Percentiles rank a stretch among this genome's conserved stretches.
Conservation (phyloP, 345 rosid species). For the Aquilaria yunnanensis region DNA sequence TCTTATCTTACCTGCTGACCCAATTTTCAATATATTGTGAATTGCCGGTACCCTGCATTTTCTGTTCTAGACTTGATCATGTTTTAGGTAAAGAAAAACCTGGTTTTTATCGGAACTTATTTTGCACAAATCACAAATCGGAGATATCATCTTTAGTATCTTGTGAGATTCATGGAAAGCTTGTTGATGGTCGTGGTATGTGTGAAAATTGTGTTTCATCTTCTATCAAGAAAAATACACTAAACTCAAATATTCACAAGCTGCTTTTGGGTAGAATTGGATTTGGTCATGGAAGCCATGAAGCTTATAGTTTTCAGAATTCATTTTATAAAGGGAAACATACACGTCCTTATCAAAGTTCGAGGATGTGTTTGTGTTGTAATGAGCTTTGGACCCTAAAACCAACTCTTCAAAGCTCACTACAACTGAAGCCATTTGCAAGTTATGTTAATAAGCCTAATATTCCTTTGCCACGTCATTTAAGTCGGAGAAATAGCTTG, state of each 20-base stretch:
- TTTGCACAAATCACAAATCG: slow-evolving; percentile 56
- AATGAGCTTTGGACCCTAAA: slow-evolving; percentile 43
- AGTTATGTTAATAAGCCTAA: slow-evolving; percentile 21
- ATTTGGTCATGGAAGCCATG: slow-evolving; percentile 22
- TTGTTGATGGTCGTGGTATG: slow-evolving; percentile 52
- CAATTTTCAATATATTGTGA: slow-evolving; percentile 55
- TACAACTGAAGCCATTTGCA: slow-evolving; percentile 24
- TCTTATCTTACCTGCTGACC: slow-evolving; percentile 47
- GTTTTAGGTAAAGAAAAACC: slow-evolving; percentile 34
- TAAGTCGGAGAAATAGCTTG: slow-evolving; percentile 24
- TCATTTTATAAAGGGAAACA: slow-evolving; percentile 23
- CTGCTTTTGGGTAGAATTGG: slow-evolving; percentile 41
- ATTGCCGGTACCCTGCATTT: slow-evolving; percentile 62
- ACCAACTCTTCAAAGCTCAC: slow-evolving; percentile 27
- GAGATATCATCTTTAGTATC: slow-evolving; percentile 55
- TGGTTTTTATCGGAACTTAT: slow-evolving; percentile 39
- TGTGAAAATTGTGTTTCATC: slow-evolving; percentile 69
- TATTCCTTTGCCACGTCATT: slow-evolving; percentile 24
- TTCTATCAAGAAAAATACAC: slow-evolving; percentile 36
- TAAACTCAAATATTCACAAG: slow-evolving; percentile 43
- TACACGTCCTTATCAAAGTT: slow-evolving; percentile 14
- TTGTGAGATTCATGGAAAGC: slow-evolving; percentile 55
- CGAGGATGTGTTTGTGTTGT: slow-evolving; percentile 57
- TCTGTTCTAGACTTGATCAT: slow-evolving; percentile 70
- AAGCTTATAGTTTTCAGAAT: slow-evolving; percentile 12